phyloP scores from a whole-genome alignment of 257 asterid genomes.

The Galeopsis tetrahit region DNA sequence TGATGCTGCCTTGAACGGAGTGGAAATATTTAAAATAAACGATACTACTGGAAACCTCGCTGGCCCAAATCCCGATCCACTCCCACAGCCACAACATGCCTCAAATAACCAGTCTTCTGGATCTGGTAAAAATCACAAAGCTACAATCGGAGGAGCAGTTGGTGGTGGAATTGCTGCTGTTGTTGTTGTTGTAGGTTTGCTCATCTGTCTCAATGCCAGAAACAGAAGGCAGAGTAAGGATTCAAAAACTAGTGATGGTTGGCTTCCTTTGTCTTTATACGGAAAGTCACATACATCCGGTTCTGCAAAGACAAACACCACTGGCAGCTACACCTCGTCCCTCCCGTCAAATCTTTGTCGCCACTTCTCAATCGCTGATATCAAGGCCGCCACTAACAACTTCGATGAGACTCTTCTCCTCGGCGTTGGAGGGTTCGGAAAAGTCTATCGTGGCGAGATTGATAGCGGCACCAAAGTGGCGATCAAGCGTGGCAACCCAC shows the following conservation, averaged over 20 bases:
- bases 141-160: constrained; percentile 73
- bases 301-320: constrained; percentile 78
- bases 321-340: constrained; percentile 82
- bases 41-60: constrained; percentile 71
- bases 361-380: constrained; percentile 86
- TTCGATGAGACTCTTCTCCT: constrained; percentile 79
- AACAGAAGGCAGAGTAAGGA: constrained; percentile 54
- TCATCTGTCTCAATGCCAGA: constrained; percentile 46
- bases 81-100: constrained; percentile 44
- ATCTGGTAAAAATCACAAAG: constrained; percentile 46
- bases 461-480: constrained; percentile 91
- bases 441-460: constrained; percentile 80
- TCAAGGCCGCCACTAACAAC: constrained; percentile 80
- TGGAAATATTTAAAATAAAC: constrained; percentile 76
- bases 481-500: constrained; percentile 92
- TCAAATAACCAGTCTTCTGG: constrained; percentile 29
- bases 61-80: constrained; percentile 80
- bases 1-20: constrained; percentile 84
- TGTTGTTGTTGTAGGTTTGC: constrained; percentile 60
- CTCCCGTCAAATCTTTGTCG: constrained; percentile 88
- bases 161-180: constrained; percentile 80
- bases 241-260: constrained; percentile 71
- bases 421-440: constrained; percentile 93
- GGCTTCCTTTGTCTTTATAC: constrained; percentile 89
- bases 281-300: constrained; percentile 84